Evolutionary conservation across 1,284 basidiomycete species (phyloP), one percentile per base, ranked within the genome.

Genomic region (Takashimella tepidaria): DNA sequence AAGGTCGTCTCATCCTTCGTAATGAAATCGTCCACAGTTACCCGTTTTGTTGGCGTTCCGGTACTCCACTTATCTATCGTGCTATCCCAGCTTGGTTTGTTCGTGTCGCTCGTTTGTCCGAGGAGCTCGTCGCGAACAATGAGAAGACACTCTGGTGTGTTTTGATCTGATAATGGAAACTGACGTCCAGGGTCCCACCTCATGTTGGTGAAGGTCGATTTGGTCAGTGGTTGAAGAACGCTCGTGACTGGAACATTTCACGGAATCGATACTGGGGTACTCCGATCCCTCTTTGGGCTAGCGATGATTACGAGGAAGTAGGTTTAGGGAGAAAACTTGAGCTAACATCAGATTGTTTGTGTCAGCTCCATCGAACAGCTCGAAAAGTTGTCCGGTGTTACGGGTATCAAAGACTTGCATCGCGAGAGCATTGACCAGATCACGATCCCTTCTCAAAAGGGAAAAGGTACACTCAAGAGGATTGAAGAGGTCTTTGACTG

Each of bases 261-360:
- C 83, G 96, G 60, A 98, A 98, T 80, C 84, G 96, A 55, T 99
- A 98, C 76, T 99, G 95, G 95, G 96, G 95, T 44, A 98, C 95
- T 5, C 96, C 96, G 5, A 86, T 99, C 58, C 96, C 96, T 8
- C 79, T 99, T 37, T 99, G 96, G 96, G 91, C 81, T 26, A 93
- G 88, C 66, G 91, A 95, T 2, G 95, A 98, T 75, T 80, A 85
- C 67, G 83, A 93, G 72, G 96, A 99, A 82, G 89, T 87, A 57
- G 52, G 76, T 55, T 31, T 16, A 24, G 21, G 3, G 10, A 21
- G 27, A 23, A 57, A 47, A 41, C 46, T 37, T 43, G 13, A n/a
- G n/a, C 43, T 26, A 24, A 24, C 26, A 24, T 41, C 57, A 92
- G 90, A 80, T 97, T 59, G 82, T 98, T 42, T 90, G 85, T 63